phyloP scores from a whole-genome alignment of 306 rosid species.

The Malus orientalis region DNA sequence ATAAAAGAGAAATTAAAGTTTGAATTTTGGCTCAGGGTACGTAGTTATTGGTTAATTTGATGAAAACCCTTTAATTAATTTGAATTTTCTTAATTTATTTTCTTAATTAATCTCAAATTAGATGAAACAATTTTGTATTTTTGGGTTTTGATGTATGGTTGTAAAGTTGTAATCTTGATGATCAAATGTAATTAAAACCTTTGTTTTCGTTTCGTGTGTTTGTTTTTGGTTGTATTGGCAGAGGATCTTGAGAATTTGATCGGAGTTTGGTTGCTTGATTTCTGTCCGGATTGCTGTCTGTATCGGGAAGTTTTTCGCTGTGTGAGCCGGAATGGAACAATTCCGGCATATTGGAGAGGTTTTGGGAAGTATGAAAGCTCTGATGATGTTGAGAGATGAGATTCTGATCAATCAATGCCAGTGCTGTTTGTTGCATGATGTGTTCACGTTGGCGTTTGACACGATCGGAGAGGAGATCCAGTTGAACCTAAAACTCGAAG shows the following conservation, averaged over 20 bases:
- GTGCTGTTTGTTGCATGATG: conserved; percentile 53
- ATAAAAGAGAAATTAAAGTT: neutral
- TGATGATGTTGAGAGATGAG: conserved; percentile 72
- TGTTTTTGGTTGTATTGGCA: neutral
- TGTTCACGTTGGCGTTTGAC: conserved; percentile 62
- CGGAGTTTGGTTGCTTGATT: neutral
- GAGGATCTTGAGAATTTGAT: conserved; percentile 3
- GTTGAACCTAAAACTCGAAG: conserved; percentile 59
- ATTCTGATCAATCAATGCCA: conserved; percentile 66
- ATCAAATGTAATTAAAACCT: neutral
- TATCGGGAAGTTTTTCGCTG: neutral
- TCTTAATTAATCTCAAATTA: neutral
- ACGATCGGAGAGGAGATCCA: conserved; percentile 70
- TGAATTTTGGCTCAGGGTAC: neutral
- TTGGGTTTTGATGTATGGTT: neutral
- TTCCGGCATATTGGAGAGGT: conserved; percentile 97
- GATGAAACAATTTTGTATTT: neutral
- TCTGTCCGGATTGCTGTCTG: neutral
- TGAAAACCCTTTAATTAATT: neutral
- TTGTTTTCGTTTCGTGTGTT: neutral
- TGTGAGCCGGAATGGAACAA: conserved; percentile 72
- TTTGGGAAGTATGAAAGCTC: conserved; percentile 77
- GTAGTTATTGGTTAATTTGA: neutral
- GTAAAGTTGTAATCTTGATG: neutral
- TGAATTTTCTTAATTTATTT: neutral